A percentile compares a stretch with the other conserved stretches of the same genome.
Evolutionary conservation across 2,329 filamentous ascomycete genomes (phyloP).

Genomic region (Bertia moriformis): DNA sequence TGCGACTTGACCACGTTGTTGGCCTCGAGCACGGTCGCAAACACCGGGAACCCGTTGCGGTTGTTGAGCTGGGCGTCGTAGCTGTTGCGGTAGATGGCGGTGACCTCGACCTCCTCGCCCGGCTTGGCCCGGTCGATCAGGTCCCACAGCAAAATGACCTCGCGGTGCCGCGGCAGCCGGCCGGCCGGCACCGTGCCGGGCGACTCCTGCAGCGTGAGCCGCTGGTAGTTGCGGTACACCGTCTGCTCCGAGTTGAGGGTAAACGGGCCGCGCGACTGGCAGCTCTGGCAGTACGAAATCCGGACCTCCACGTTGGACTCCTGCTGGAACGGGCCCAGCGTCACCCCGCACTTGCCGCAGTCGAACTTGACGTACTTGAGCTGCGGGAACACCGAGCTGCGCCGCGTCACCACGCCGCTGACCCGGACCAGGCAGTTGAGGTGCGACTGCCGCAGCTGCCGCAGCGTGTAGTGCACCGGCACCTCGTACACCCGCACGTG

Average conservation of each 20-base stretch:
- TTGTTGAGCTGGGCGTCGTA: constrained; percentile 58
- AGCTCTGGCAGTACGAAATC: constrained; percentile 55
- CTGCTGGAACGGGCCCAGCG: constrained; percentile 54
- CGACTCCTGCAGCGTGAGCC: constrained; percentile 55
- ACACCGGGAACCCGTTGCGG: constrained; percentile 59
- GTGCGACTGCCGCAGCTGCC: constrained; percentile 52
- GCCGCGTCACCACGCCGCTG: constrained; percentile 51
- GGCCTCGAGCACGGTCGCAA: constrained; percentile 33
- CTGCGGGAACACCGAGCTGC: constrained; percentile 56
- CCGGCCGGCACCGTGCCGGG: constrained; percentile 56
- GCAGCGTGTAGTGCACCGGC: constrained; percentile 51
- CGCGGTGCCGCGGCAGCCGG: constrained; percentile 50
- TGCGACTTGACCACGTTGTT: constrained; percentile 46
- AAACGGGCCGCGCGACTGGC: constrained; percentile 53
- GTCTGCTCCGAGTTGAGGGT: constrained; percentile 56
- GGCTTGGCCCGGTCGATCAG: constrained; percentile 56
- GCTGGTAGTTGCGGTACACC: constrained; percentile 59
- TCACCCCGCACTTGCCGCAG: constrained; percentile 52
- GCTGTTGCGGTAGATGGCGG: constrained; percentile 57
- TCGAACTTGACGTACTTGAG: constrained; percentile 59
- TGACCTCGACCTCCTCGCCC: constrained; percentile 56
- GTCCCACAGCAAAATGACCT: constrained; percentile 56
- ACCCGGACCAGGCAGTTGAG: constrained; percentile 55
- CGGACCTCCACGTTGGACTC: constrained; percentile 56
- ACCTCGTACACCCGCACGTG: constrained; percentile 57